Base-by-base conservation (phyloP, 2,329 filamentous ascomycete genomes). In the Penicillium psychrosexuale region DNA sequence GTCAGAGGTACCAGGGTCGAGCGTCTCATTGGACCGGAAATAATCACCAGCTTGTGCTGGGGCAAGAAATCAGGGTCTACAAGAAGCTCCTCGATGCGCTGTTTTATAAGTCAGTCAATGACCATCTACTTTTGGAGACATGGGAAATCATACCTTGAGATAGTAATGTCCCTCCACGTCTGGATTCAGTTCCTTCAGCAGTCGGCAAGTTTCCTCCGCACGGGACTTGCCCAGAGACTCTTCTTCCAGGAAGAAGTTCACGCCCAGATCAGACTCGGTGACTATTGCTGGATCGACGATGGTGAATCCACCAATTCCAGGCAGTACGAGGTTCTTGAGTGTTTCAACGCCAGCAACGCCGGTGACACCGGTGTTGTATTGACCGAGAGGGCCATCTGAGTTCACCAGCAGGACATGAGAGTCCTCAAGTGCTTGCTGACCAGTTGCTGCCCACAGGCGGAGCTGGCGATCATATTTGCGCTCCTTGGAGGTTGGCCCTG, bases 231-330 rank as follows among this genome's bases (percentile, higher is more conserved):
- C 92, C 36, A 96, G 71, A 61, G 85, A 88, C 46, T 81, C 78
- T 64, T 94, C 85, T 58, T 96, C 90, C 0, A 99, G 80, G 68
- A 99, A 99, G 80, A 99, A 99, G 75, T 99, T 99, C 59, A 97
- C 88, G 5, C 95, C 94, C 38, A 99, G 78, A 67, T 99, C 94
- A 39, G 85, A 80, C 63, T 96, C 87, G 1, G 78, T 80, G n/a
- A 99, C 92, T 2, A 82, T 72, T 1, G 85, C 83, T 7, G 88
- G 85, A 67, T 99, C 94, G 49, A 89, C 87, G 58, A 99, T 96
- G 0, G 90, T 95, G 72, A 97, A 99, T 27, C 85, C 84, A 8
- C 94, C 95, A 65, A 97, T 89, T 3, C 92, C 90, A 54, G 94
- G 94, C 8, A 99, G 78, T 3, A 99, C 90, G n/a, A 99, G 84